Evolutionary conservation across 179 eudicot genomes (phyloP).

Genomic region (Drosera spatulata): DNA sequence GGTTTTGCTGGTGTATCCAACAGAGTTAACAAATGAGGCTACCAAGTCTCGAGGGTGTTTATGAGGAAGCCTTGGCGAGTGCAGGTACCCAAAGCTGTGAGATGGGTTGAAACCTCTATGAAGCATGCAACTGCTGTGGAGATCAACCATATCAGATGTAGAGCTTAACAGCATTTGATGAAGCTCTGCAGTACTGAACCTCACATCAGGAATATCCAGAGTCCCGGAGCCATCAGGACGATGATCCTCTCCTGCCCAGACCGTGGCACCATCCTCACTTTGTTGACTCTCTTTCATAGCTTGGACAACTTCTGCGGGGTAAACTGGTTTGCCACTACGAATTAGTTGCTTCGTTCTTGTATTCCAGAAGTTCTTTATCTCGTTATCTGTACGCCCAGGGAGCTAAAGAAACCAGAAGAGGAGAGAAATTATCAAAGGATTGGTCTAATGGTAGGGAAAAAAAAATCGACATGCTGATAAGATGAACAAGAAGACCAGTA

Average conservation of each 20-base stretch:
- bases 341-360: conserved; percentile 42
- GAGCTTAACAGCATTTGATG: conserved; percentile 16
- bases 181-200: conserved; percentile 29
- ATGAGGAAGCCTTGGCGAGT: conserved; percentile 24
- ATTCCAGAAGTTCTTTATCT: conserved; percentile 27
- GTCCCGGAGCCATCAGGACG: conserved; percentile 25
- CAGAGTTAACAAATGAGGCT: too few relatives aligned
- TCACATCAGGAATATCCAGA: conserved; percentile 36
- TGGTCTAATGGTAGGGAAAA: too few relatives aligned
- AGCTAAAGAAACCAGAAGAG: conserved; percentile 23
- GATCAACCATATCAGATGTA: conserved; percentile 23
- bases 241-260: conserved; percentile 21
- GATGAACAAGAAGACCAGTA: too few relatives aligned
- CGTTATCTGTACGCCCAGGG: conserved; percentile 47
- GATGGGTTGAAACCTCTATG: conserved; percentile 18
- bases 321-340: conserved; percentile 44
- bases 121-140: conserved; percentile 26
- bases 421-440: neutral
- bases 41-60: conserved; percentile 36
- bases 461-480: too few relatives aligned
- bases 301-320: conserved; percentile 48
- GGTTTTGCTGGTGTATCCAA: too few relatives aligned
- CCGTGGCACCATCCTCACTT: conserved; percentile 22
- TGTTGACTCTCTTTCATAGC: conserved; percentile 39
- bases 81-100: conserved; percentile 10